Conservation (phyloP, 1,284 basidiomycete genomes). For the Inonotus obliquus region DNA sequence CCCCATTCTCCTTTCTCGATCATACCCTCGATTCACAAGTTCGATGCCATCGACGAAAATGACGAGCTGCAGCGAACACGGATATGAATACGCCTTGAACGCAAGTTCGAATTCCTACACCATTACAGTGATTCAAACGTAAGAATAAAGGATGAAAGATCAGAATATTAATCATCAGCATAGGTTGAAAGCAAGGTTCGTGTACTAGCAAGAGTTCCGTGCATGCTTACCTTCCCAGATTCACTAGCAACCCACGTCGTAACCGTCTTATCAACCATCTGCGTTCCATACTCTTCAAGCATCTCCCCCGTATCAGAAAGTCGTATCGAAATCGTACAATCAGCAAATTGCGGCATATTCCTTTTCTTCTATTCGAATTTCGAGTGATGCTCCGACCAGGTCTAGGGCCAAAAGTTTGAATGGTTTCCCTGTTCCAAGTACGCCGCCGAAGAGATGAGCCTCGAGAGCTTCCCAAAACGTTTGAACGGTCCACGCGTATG, state of each 20-base stretch:
- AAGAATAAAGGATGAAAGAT: not conserved
- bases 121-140: not conserved
- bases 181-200: no score
- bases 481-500: no score
- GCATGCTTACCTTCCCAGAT: slow-evolving; percentile 10
- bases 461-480: no score
- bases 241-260: slow-evolving; percentile 16
- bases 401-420: no score
- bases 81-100: slow-evolving; percentile 7
- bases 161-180: no score
- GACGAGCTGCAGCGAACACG: slow-evolving; percentile 8
- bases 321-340: slow-evolving; percentile 10
- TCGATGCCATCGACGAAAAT: slow-evolving; percentile 14
- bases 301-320: slow-evolving; percentile 4
- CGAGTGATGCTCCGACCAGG: no score
- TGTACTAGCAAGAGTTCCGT: not conserved
- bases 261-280: slow-evolving; percentile 6
- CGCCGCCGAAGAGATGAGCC: no score
- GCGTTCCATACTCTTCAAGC: slow-evolving; percentile 14
- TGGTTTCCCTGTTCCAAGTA: no score
- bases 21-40: slow-evolving; percentile 14
- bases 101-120: slow-evolving; percentile 10
- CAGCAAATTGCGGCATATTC: slow-evolving; percentile 11
- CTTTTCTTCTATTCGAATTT: no score
- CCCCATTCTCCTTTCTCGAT: slow-evolving; percentile 12